Percentiles rank a stretch among this genome's conserved stretches.
Evolutionary conservation across 495 filamentous ascomycete genomes (phyloP).

Genomic region (Talaromyces wortmannii): DNA sequence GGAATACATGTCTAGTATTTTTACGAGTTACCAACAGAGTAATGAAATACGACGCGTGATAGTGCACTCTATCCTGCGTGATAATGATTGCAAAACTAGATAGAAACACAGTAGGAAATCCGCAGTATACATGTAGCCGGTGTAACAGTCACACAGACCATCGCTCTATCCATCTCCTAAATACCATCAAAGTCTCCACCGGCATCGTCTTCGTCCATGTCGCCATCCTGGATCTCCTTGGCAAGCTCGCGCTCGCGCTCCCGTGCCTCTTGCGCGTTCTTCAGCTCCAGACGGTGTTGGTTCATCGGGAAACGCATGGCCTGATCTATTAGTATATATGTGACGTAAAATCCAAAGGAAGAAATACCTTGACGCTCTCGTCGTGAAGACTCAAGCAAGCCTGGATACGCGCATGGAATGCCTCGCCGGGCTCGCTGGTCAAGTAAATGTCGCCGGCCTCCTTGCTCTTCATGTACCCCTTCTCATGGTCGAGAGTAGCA

Average conservation of each 20-base stretch:
- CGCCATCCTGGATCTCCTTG: constrained; percentile 98
- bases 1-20: no score
- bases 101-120: no score
- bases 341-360: not conserved
- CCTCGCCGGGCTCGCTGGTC: constrained; percentile 90
- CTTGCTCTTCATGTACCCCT: constrained; percentile 98
- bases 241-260: constrained; percentile 94
- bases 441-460: constrained; percentile 92
- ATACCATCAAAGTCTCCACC: constrained; percentile 96
- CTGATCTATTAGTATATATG: constrained; percentile 33
- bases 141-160: no score
- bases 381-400: constrained; percentile 90
- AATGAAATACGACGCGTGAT: no score
- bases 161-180: constrained; percentile 37
- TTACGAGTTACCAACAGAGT: no score
- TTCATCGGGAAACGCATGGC: constrained; percentile 99
- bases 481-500: constrained; percentile 87
- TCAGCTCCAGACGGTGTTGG: constrained; percentile 93
- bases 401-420: constrained; percentile 91
- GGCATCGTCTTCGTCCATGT: constrained; percentile 94
- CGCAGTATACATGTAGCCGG: not conserved
- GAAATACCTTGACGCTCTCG: constrained; percentile 91
- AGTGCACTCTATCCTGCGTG: not conserved
- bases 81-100: not conserved
- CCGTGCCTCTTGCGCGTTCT: constrained; percentile 94